phyloP scores from a whole-genome alignment of 176 grass and related monocot species.

The Carex myosuroides region DNA sequence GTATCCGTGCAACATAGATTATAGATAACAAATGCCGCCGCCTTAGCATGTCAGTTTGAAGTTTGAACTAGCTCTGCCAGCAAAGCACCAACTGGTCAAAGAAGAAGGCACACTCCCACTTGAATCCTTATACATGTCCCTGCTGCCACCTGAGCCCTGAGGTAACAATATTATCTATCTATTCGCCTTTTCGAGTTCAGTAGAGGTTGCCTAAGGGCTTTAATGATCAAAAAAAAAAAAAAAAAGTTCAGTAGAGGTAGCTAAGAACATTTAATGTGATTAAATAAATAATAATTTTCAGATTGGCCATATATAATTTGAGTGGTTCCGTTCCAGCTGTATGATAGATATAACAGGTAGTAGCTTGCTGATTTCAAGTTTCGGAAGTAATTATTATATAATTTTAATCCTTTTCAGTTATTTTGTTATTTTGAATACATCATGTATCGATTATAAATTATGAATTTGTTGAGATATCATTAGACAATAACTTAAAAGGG shows the following conservation, averaged over 20 bases:
- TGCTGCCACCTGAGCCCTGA: neutral
- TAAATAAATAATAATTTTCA: neutral
- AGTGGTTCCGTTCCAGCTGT: neutral
- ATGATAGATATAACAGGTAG: neutral
- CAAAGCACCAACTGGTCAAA: neutral
- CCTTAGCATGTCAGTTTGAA: neutral
- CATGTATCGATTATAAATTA: neutral
- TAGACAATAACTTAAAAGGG: neutral
- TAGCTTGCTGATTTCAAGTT: neutral
- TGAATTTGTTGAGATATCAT: neutral
- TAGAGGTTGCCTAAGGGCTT: too few relatives aligned
- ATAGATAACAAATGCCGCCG: too few relatives aligned
- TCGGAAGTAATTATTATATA: neutral
- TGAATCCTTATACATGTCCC: neutral
- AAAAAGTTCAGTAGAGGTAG: neutral
- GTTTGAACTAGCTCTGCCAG: neutral
- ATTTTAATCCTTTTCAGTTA: neutral
- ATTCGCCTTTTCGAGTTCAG: neutral
- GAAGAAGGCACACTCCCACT: neutral
- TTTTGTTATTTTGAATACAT: neutral
- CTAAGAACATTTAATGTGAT: neutral
- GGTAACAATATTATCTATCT: neutral
- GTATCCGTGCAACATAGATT: too few relatives aligned
- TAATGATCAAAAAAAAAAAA: too few relatives aligned
- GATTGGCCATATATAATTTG: neutral